These are phyloP conservation scores for Fusarium sp. DNA, from an alignment of 2,329 filamentous ascomycete genomes.

Conservation along the genomic window DNA sequence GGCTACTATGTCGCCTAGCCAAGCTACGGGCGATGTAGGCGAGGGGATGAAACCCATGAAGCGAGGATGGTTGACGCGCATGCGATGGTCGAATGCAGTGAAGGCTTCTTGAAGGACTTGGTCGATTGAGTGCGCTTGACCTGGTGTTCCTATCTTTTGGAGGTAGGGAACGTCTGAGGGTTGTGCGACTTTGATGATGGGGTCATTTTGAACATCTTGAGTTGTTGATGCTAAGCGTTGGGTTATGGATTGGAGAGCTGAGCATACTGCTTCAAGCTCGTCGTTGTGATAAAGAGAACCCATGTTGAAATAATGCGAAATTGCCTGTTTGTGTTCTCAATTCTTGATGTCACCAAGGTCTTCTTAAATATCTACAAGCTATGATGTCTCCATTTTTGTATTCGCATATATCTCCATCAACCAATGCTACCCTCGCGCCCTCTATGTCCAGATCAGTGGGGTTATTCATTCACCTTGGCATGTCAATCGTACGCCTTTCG, in stretches of 20 bases:
- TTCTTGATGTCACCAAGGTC: background rate
- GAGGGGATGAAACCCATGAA: slow-evolving; percentile 40
- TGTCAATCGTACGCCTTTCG: slow-evolving; percentile 18
- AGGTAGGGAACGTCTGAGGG: slow-evolving; percentile 15
- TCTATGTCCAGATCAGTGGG: background rate
- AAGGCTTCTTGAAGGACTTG: slow-evolving; percentile 24
- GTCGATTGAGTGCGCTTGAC: slow-evolving; percentile 6
- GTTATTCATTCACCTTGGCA: background rate
- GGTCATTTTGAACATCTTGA: slow-evolving; percentile 8
- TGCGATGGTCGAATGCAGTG: slow-evolving; percentile 12
- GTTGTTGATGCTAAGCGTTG: slow-evolving; percentile 5
- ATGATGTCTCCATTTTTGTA: background rate
- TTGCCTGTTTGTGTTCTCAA: background rate
- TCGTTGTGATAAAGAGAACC: background rate
- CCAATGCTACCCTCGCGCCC: background rate
- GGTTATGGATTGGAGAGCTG: slow-evolving; percentile 6
- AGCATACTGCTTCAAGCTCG: slow-evolving; percentile 13
- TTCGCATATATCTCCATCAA: background rate
- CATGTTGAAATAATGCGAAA: background rate
- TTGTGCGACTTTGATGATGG: slow-evolving; percentile 25
- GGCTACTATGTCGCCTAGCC: slow-evolving; percentile 34
- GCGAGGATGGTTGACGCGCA: slow-evolving; percentile 26
- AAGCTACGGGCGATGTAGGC: slow-evolving; percentile 34
- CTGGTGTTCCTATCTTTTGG: slow-evolving; percentile 10
- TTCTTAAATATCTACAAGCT: background rate